A percentile compares a stretch with the other conserved stretches of the same genome.
phyloP scores from a whole-genome alignment of 805 yeast species.

The Phaffomyces antillensis region DNA sequence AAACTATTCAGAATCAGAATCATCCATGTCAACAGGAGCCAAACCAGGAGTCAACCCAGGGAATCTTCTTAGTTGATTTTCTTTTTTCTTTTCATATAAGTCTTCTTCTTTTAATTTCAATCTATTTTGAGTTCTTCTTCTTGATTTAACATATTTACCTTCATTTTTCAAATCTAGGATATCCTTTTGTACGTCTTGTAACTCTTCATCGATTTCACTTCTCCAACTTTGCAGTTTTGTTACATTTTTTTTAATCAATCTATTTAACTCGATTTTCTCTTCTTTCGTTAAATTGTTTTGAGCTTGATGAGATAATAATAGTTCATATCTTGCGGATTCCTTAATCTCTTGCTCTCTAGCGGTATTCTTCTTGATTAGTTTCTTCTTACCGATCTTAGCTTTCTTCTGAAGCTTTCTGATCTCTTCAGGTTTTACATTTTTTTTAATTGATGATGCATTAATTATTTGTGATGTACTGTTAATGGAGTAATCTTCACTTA shows the following conservation, averaged over 20 bases:
- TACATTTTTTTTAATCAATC: slow-evolving; percentile 30
- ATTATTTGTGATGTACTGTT: slow-evolving; percentile 29
- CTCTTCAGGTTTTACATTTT: slow-evolving; percentile 28
- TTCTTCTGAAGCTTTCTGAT: slow-evolving; percentile 28
- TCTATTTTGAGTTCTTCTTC: slow-evolving; percentile 16
- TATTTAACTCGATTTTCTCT: slow-evolving; percentile 30
- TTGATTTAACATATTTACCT: slow-evolving; percentile 23
- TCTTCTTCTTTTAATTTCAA: slow-evolving; percentile 23
- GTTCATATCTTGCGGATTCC: slow-evolving; percentile 26
- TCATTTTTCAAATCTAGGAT: slow-evolving; percentile 36
- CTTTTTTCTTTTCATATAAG: slow-evolving; percentile 23
- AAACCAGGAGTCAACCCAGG: slow-evolving; percentile 79
- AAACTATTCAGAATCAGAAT: slow-evolving; percentile 33
- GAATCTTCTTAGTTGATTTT: slow-evolving; percentile 23
- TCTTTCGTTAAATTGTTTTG: slow-evolving; percentile 25
- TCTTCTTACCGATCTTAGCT: slow-evolving; percentile 25
- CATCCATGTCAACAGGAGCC: slow-evolving; percentile 70
- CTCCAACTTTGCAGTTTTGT: slow-evolving; percentile 36
- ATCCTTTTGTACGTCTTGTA: slow-evolving; percentile 34
- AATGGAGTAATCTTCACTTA: slow-evolving; percentile 20
- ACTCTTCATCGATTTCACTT: slow-evolving; percentile 32
- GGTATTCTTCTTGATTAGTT: slow-evolving; percentile 15
- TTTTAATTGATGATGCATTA: slow-evolving; percentile 26
- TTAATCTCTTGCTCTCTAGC: slow-evolving; percentile 20
- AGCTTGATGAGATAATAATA: slow-evolving; percentile 27